Base-by-base conservation (phyloP, 208 protist species). In the Trypanosoma congolense region DNA sequence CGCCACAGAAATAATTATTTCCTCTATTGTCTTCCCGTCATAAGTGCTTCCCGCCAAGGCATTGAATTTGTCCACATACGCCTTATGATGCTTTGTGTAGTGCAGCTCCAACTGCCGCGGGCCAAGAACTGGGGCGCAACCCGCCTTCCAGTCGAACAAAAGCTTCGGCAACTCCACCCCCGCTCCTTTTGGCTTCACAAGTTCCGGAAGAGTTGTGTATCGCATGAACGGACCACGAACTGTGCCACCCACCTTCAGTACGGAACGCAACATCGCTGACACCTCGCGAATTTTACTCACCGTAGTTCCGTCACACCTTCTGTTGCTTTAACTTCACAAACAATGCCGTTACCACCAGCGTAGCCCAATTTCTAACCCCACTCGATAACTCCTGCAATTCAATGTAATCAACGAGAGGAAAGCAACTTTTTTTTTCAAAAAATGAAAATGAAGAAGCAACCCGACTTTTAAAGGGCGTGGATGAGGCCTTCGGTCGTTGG, bases 61-160 rank as follows among this genome's bases (percentile, higher is more conserved):
- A 70, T 97, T 96, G n/a, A 94, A 61, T 67, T 94, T 94, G 56
- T 93, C 85, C 4, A 95, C 79, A 73, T 96, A 97, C 6, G 82
- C 83, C 70, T 94, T 90, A 77, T 97, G 90, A 65, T 97, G 90
- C 66, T 96, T 97, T 10, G 63, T 88, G 77, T 96, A 95, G 76
- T 97, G 92, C 42, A 95, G 73, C 66, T 95, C 87, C 25, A 96
- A 18, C 71, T 95, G 89, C 5, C 84, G 75, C 8, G 83, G 64
- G 43, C 69, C 83, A 46, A 96, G 75, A 9, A 92, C 79, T 3
- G 87, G 87, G 21, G 51, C 38, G 41, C 84, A 77, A 41, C 87
- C 87, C 4, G 82, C 70, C 61, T 90, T 79, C 56, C 71, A 87
- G 43, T 85, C 70, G 57, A 76, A 94, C 24, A 31, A 0, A 18